These are phyloP conservation scores for Circinella minor DNA, from an alignment of 371 early-diverging fungal genomes.

Conservation along the genomic window DNA sequence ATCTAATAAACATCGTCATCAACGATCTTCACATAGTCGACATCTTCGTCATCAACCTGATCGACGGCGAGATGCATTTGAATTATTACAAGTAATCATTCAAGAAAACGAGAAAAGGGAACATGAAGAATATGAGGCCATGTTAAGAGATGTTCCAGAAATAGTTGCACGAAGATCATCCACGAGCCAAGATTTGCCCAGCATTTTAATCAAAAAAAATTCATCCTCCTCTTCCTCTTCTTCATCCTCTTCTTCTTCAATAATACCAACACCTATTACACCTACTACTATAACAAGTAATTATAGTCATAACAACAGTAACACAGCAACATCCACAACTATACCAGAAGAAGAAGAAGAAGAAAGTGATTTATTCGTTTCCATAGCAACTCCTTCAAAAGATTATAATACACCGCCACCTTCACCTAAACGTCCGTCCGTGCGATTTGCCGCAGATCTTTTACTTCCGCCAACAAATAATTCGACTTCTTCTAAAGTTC, in stretches of 20 bases:
- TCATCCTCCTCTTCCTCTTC: conserved; percentile 5
- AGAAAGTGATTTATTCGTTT: no score
- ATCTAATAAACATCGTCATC: conserved; percentile 1
- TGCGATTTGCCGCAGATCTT: conserved; percentile 38
- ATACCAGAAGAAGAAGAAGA: not conserved
- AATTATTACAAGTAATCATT: conserved; percentile 41
- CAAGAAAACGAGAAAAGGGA: conserved; percentile 41
- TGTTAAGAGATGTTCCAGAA: conserved; percentile 31
- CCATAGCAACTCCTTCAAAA: not conserved
- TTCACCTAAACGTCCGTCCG: conserved; percentile 29
- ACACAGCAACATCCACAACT: not conserved
- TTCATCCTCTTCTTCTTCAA: conserved; percentile 7
- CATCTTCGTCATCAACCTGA: conserved; percentile 26
- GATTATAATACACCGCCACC: conserved; percentile 23
- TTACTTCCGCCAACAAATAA: conserved; percentile 27
- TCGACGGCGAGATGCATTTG: conserved; percentile 42
- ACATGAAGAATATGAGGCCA: conserved; percentile 35
- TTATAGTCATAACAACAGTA: no score
- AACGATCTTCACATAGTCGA: not conserved
- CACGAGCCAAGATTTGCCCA: conserved; percentile 16
- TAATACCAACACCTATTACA: conserved; percentile 8
- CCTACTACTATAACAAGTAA: conserved; percentile 4
- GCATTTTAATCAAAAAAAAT: conserved; percentile 28
- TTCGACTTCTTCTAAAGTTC: conserved; percentile 19
- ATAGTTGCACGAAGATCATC: conserved; percentile 16